Percentiles rank a stretch among this genome's conserved stretches.
Evolutionary conservation across 2,329 filamentous ascomycete species (phyloP).

Genomic region (Sodiomyces alkalinus): DNA sequence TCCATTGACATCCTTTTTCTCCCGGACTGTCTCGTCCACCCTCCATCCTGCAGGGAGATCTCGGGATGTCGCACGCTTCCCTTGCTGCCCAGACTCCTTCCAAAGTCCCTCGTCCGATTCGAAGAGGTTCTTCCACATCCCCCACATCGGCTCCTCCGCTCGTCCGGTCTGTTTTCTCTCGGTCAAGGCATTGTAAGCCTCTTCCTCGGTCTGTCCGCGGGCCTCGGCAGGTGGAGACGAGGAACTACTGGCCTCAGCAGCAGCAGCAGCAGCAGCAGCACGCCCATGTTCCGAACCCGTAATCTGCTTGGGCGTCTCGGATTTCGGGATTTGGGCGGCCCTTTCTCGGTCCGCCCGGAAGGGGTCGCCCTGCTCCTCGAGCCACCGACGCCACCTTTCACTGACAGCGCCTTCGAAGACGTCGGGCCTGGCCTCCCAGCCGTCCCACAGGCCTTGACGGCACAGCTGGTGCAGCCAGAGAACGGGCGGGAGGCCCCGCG

Average conservation of each 20-base stretch:
- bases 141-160: neutral
- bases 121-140: too few species aligned
- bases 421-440: conserved; percentile 6
- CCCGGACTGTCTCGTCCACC: conserved; percentile 5
- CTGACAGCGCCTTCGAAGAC: conserved; percentile 5
- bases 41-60: conserved; percentile 5
- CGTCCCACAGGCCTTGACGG: conserved; percentile 8
- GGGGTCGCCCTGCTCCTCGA: conserved; percentile 5
- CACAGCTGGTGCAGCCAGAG: conserved; percentile 21
- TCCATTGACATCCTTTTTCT: conserved; percentile 6
- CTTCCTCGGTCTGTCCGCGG: neutral
- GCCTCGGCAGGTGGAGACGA: too few species aligned
- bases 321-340: neutral
- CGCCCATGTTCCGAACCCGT: too few species aligned
- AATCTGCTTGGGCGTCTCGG: too few species aligned
- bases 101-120: too few species aligned
- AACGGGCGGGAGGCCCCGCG: conserved; percentile 22
- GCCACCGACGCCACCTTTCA: conserved; percentile 8
- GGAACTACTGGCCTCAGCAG: neutral
- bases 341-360: conserved; percentile 4
- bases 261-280: neutral
- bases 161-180: neutral
- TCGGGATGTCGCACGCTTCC: neutral
- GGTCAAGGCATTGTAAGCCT: neutral
- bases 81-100: neutral